Conservation (phyloP, 495 filamentous ascomycete species). For the Penicillium silybi region DNA sequence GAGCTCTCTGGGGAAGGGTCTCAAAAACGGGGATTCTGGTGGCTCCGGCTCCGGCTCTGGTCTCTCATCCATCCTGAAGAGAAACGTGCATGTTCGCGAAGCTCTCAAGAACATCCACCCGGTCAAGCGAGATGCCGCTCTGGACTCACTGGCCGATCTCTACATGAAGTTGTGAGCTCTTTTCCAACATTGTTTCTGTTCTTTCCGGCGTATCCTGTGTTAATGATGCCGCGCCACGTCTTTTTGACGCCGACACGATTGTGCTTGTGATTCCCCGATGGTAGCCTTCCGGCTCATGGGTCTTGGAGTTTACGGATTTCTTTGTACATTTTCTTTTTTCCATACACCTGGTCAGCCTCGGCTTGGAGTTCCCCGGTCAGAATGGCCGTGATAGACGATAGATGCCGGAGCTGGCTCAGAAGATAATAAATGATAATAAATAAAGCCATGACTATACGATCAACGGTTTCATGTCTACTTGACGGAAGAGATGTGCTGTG, state of each 20-base stretch:
- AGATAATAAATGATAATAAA: conserved; percentile 3
- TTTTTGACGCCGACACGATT: conserved; percentile 20
- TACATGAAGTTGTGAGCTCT: neutral
- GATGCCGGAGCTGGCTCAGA: neutral
- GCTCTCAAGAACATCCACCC: conserved; percentile 13
- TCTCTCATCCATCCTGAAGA: conserved; percentile 9
- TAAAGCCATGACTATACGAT: neutral
- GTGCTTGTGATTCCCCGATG: conserved; percentile 13
- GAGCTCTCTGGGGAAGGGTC: neutral
- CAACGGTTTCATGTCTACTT: neutral
- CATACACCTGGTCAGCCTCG: conserved; percentile 1
- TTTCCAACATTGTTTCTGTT: neutral
- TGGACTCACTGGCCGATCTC: conserved; percentile 11
- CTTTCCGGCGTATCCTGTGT: neutral
- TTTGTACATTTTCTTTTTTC: conserved; percentile 2
- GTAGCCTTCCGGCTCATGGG: neutral
- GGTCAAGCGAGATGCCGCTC: conserved; percentile 13
- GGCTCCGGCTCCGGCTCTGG: neutral
- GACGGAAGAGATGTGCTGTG: neutral
- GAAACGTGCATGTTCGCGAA: conserved; percentile 12
- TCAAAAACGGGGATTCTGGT: neutral
- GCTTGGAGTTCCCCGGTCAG: neutral
- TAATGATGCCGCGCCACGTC: neutral
- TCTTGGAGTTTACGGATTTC: conserved; percentile 11
- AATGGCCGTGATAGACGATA: neutral